Evolutionary conservation across 1,139 yeast genomes (phyloP), one percentile per base, ranked within the genome.

Genomic region (Eremothecium coryli): DNA sequence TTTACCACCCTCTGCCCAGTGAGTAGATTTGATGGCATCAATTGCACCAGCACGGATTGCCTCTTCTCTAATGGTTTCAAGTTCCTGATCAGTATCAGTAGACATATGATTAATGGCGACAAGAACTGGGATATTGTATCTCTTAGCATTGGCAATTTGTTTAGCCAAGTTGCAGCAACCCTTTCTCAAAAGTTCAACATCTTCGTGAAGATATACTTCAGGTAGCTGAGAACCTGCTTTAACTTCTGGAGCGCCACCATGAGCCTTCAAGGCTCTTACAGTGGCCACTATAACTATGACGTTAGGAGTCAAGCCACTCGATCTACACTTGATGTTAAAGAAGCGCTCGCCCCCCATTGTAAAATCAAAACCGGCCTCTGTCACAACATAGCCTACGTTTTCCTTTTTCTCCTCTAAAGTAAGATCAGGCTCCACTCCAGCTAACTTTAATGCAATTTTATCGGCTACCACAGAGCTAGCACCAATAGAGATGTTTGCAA

Each of bases 301-400:
- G 58, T 90, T 95, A 26, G 98, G 98, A 15, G 71, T 70, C 45
- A 88, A 71, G 2, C 96, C 97, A 6, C 94, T 80, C 20, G 93
- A 74, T 59, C 98, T 77, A 65, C 96, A 86, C 67, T 90, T 90
- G 65, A 90, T 90, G 68, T 90, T 88, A 63, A 88, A 74, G 67
- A 90, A 90, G 60, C 97, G 74, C 66, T 90, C 98, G 58, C 97
- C 97, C 58, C 98, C 98, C 96, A 90, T 90, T 37, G 97, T 90
- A 71, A 90, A 88, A 62, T 90, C 98, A 67, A 90, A 90, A 42
- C 97, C 98, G 23, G 97, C 97, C 62, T 88, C 97, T 33, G 97
- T 88, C 38, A 88, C 88, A 41, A 88, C 97, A 56, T 78, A 88
- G 48, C 97, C 97, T 48, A 80, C 75, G 57, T 79, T 76, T 49